Conservation (phyloP, 352 stramenopile genomes). For the Pythium myriotylum region DNA sequence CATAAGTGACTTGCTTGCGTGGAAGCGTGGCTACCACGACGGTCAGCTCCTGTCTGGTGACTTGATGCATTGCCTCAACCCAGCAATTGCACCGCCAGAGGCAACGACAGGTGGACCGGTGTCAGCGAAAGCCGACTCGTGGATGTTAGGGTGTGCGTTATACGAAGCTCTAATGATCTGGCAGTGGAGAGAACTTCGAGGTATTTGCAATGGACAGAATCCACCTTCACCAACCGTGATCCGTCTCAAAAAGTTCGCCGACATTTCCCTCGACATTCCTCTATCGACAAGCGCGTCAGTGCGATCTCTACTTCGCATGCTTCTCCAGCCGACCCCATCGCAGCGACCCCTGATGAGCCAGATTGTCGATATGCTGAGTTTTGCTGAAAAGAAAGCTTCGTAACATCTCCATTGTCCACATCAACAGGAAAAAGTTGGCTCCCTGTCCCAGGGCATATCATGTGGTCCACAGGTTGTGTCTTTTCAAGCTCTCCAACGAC, state of each 20-base stretch:
- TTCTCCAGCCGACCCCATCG: constrained; percentile 58
- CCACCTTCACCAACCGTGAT: constrained; percentile 4
- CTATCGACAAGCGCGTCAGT: constrained; percentile 43
- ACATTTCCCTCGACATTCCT: constrained; percentile 53
- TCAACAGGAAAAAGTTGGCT: neutral
- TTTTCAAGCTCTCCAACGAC: constrained; percentile 26
- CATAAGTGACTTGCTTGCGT: constrained; percentile 45
- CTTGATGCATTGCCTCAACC: constrained; percentile 47
- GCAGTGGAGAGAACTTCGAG: constrained; percentile 42
- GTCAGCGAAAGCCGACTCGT: constrained; percentile 54
- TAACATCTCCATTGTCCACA: constrained; percentile 1
- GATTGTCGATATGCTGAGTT: constrained; percentile 58
- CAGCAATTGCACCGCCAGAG: constrained; percentile 49
- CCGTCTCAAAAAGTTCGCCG: constrained; percentile 41
- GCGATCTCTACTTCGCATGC: constrained; percentile 63
- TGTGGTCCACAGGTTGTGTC: constrained; percentile 32
- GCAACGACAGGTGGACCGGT: constrained; percentile 23
- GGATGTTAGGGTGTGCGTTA: constrained; percentile 67
- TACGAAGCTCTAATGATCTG: constrained; percentile 61
- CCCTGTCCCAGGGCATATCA: neutral
- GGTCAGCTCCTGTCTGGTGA: constrained; percentile 28
- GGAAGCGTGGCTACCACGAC: constrained; percentile 44
- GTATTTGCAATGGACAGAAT: neutral
- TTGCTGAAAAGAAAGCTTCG: constrained; percentile 27
- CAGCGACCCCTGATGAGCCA: constrained; percentile 64